Percentiles rank a stretch among this genome's conserved stretches.
phyloP scores from a whole-genome alignment of 2,329 filamentous ascomycete genomes.

The Colletotrichum sp. region DNA sequence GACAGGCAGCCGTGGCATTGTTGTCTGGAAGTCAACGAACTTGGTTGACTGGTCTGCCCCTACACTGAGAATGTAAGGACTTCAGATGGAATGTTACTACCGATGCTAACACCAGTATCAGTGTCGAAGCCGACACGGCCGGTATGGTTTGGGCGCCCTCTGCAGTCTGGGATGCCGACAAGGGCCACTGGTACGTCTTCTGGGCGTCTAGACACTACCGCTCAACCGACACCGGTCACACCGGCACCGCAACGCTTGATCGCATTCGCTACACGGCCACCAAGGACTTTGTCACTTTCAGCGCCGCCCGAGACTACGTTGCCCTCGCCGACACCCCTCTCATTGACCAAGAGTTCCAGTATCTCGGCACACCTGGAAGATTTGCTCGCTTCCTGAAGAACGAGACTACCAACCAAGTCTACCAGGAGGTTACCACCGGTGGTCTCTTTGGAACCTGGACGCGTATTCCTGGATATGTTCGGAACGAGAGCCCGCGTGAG shows the following conservation, averaged over 20 bases:
- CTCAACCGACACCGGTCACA: conserved; percentile 47
- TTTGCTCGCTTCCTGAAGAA: conserved; percentile 58
- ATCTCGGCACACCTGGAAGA: conserved; percentile 40
- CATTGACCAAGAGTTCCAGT: conserved; percentile 55
- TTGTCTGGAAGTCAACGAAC: conserved; percentile 41
- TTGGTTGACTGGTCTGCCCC: conserved; percentile 38
- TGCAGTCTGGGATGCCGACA: conserved; percentile 37
- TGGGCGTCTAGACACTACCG: conserved; percentile 53
- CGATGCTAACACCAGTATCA: conserved; percentile 3
- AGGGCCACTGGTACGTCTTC: conserved; percentile 49
- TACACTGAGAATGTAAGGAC: conserved; percentile 23
- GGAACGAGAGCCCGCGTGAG: conserved; percentile 34
- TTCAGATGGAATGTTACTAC: neutral
- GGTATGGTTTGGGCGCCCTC: conserved; percentile 44
- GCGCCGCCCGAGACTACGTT: conserved; percentile 47
- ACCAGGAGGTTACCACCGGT: conserved; percentile 46
- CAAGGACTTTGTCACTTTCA: conserved; percentile 54
- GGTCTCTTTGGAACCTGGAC: conserved; percentile 56
- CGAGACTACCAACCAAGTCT: conserved; percentile 52
- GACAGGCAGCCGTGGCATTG: conserved; percentile 37
- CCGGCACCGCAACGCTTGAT: conserved; percentile 42
- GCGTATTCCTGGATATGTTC: conserved; percentile 39
- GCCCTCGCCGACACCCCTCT: conserved; percentile 44
- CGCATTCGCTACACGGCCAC: conserved; percentile 56
- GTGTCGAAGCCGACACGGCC: conserved; percentile 35